A percentile compares a stretch with the other conserved stretches of the same genome.
phyloP scores from a whole-genome alignment of 148 eudicot genomes.

The Rhododendron molle region DNA sequence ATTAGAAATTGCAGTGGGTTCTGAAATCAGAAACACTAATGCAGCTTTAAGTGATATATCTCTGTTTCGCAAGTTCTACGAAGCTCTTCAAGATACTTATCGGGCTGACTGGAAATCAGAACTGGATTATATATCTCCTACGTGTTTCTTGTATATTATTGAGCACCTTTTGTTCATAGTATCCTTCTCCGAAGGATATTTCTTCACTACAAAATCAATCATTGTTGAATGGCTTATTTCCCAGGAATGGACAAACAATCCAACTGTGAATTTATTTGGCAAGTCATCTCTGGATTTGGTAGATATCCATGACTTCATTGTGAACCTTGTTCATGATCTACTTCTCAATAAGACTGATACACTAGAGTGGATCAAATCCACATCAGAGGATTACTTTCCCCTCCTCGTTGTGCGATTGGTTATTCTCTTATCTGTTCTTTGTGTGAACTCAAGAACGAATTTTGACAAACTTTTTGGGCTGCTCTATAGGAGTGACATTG shows the following conservation, averaged over 20 bases:
- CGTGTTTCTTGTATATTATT: constrained; percentile 39
- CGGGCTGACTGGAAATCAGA: constrained; percentile 14
- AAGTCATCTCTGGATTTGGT: not conserved
- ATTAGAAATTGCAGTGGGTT: not conserved
- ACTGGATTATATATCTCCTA: constrained; percentile 26
- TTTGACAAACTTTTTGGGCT: constrained; percentile 20
- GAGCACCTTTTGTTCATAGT: constrained; percentile 40
- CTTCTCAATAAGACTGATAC: constrained; percentile 16
- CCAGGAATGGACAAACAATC: not conserved
- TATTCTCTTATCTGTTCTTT: constrained; percentile 32
- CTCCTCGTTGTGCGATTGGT: constrained; percentile 23
- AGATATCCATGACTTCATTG: constrained; percentile 24
- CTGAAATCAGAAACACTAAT: not conserved
- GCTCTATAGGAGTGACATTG: constrained; percentile 16
- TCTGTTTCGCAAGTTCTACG: constrained; percentile 1
- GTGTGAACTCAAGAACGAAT: constrained; percentile 30
- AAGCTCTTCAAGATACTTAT: constrained; percentile 28
- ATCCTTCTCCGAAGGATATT: constrained; percentile 12
- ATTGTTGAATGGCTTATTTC: constrained; percentile 23
- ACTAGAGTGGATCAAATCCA: constrained; percentile 23
- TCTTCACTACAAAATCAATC: constrained; percentile 27
- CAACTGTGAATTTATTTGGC: not conserved
- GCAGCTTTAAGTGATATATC: not conserved
- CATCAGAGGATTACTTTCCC: not conserved
- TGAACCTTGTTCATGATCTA: constrained; percentile 17